Percentiles rank a stretch among this genome's conserved stretches.
Evolutionary conservation across 176 grass and related monocot species (phyloP).

Genomic region (Juncus inflexus): DNA sequence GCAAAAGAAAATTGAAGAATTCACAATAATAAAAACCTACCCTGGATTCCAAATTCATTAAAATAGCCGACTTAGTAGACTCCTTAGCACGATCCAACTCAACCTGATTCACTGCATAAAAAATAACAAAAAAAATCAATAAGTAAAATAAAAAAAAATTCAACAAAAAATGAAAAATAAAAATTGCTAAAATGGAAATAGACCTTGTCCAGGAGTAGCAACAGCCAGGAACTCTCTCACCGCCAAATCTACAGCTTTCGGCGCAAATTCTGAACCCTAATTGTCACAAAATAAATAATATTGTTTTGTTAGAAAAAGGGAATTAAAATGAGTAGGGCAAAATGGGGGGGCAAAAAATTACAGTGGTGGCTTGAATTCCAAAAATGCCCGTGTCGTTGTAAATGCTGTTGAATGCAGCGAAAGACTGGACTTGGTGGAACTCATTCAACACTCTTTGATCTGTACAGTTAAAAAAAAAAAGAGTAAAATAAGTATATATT

Average conservation of each 20-base stretch:
- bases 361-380: constrained; percentile 87
- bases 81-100: constrained; percentile 86
- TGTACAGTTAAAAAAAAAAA: constrained; percentile 35
- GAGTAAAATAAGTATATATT: constrained; percentile 7
- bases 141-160: constrained; percentile 8
- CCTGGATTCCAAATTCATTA: constrained; percentile 68
- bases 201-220: constrained; percentile 89
- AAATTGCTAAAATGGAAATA: constrained; percentile 7
- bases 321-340: not conserved
- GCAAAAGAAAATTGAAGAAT: constrained; percentile 18
- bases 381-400: constrained; percentile 90
- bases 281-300: constrained; percentile 14
- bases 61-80: constrained; percentile 62
- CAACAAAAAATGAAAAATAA: constrained; percentile 20
- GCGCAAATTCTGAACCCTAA: constrained; percentile 70
- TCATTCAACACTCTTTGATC: constrained; percentile 60
- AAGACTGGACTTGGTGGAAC: constrained; percentile 76
- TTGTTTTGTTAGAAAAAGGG: not conserved
- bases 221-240: constrained; percentile 68
- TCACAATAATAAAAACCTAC: constrained; percentile 35
- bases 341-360: constrained; percentile 40
- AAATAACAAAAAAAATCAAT: constrained; percentile 29
- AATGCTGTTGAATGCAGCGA: constrained; percentile 77
- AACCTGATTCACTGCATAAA: constrained; percentile 53
- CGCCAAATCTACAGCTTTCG: constrained; percentile 88